phyloP scores from a whole-genome alignment of 1,284 basidiomycete genomes.

The Earliella scabrosa region DNA sequence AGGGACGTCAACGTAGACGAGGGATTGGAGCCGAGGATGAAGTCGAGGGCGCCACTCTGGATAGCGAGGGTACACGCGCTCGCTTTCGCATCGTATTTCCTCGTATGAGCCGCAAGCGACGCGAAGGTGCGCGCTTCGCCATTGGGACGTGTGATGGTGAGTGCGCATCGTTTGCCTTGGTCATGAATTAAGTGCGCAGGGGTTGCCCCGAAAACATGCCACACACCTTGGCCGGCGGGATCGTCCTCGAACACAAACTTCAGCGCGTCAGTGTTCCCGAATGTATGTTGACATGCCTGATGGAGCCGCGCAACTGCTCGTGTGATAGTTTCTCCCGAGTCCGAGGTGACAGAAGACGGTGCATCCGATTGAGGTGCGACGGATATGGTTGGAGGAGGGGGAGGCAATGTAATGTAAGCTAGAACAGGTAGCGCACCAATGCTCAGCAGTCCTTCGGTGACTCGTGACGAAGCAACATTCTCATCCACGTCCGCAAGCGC shows the following conservation, averaged over 20 bases:
- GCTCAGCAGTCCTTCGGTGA: constrained; percentile 10
- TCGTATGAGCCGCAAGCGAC: constrained; percentile 45
- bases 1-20: constrained; percentile 4
- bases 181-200: not conserved
- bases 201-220: not conserved
- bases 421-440: constrained; percentile 15
- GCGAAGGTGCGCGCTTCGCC: constrained; percentile 54
- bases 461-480: constrained; percentile 1
- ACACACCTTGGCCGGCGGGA: constrained; percentile 37
- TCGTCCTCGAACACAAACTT: constrained; percentile 52
- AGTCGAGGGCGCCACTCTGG: constrained; percentile 60
- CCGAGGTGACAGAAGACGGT: not conserved
- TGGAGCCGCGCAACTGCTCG: constrained; percentile 38
- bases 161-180: constrained; percentile 57
- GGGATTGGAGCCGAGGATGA: constrained; percentile 43
- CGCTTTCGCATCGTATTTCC: constrained; percentile 50
- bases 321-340: constrained; percentile 1
- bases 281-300: constrained; percentile 45
- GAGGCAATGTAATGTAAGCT: not conserved
- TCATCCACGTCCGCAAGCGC: not conserved
- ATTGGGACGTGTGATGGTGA: constrained; percentile 59
- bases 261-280: constrained; percentile 43
- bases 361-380: not conserved
- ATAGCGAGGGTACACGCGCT: constrained; percentile 57
- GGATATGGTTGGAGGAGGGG: not conserved